Base-by-base conservation (phyloP, 2,329 filamentous ascomycete genomes). In the Bimuria novae-zelandiae region DNA sequence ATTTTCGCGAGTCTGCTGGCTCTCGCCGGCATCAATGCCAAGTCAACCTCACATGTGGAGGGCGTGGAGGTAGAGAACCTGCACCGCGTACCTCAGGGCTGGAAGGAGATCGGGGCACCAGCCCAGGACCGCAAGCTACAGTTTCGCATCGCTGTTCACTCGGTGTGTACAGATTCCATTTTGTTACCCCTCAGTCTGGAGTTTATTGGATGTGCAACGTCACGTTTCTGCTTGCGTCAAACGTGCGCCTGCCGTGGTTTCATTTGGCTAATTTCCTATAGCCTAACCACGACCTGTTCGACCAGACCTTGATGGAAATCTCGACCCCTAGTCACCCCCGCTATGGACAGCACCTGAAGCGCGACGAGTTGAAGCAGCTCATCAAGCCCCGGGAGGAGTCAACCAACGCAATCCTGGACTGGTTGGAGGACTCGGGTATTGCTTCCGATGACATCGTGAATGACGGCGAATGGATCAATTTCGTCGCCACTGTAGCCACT, bases 301-400 rank as follows among this genome's bases (percentile, higher is more conserved):
- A 88, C 66, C 78, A 83, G 62, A 79, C 75, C 6, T 78, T 87
- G 8, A 76, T 86, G 51, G 81, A 85, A 36, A 77, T 89, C 25
- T 87, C 86, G 0, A 84, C 82, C 0, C 86, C 86, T 1, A 77
- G 76, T 23, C 79, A 85, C 59, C 70, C 77, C 1, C 76, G 73
- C 17, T 89, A 89, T 66, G 86, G 86, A 30, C 75, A 80, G 60
- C 83, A 88, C 62, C 72, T 89, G 71, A 84, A 80, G 52, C 80
- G 81, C n/a, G 79, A 85, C 29, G 79, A 88, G 61, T 69, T 88
- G 30, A 80, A 80, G 25, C 72, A 76, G 0, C 76, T 83, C 49
- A 73, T 86, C 33, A 80, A 80, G 16, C 84, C 85, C 0, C 72
- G 76, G 3, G 66, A 74, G 0, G 75, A 79, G 19, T 79, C 80